Evolutionary conservation across 1,139 yeast species (phyloP), one percentile per base, ranked within the genome.

Genomic region (Debaryomyces sp.): DNA sequence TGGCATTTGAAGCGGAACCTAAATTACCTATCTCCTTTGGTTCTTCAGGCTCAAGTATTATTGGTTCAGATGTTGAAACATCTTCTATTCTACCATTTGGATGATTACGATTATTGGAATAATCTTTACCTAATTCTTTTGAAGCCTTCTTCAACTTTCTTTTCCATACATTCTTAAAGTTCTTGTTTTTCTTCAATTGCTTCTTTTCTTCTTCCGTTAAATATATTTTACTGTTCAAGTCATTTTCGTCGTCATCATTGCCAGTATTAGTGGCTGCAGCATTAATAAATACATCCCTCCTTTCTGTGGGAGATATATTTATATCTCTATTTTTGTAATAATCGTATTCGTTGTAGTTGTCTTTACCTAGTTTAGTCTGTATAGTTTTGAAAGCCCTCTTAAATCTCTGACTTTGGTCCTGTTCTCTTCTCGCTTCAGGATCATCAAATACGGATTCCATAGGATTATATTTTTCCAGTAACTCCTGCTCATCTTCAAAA

Each of bases 371-470:
- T 47, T 64, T 67, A 6, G 59, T 59, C 45, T 65, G 70, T 24
- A 74, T 53, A 21, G 59, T 60, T 49, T 63, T 64, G 40, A 72
- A 61, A 1, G 71, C 73, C 41, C 58, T 56, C 40, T 62, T 60
- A 24, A 72, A 51, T 36, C 65, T 64, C 36, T 63, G 59, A 41
- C 59, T 56, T 43, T 61, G 57, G 9, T 52, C 54, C n/a, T 50
- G 48, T 5, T 49, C 54, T 21, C 53, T 56, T 21, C 56, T 56
- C 35, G 54, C 54, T 8, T 53, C 64, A 1, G 64, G 61, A 32
- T 60, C 66, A 35, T 70, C 70, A 55, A 76, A 76, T 6, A 76
- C 80, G 36, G 61, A 55, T 50, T 74, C 78, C 60, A 73, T 72
- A 5, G 80, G 80, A 50, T 73, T 74, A 49, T 70, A 71, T 44